These are phyloP conservation scores for Salix viminalis DNA, from an alignment of 345 rosid species.

Conservation along the genomic window DNA sequence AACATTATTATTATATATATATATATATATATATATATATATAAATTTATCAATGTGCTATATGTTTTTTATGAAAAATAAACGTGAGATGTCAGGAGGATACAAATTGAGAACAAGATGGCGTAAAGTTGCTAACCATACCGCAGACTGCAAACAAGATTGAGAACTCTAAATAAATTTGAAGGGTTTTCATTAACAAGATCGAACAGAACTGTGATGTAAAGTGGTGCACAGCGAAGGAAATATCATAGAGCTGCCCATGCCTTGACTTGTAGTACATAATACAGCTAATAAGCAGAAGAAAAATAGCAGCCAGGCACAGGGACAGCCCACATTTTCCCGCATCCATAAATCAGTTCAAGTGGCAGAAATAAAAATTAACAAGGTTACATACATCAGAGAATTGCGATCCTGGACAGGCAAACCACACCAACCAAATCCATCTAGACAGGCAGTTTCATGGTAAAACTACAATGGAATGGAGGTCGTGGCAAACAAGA, in stretches of 20 bases:
- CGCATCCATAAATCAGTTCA: constrained; percentile 10
- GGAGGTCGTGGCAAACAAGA: constrained; percentile 25
- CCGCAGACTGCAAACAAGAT: neutral
- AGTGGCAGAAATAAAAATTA: neutral
- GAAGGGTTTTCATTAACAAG: neutral
- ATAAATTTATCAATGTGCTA: no score
- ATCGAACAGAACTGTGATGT: neutral
- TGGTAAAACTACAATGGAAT: constrained; percentile 25
- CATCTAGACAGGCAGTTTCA: constrained; percentile 1
- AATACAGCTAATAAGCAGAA: neutral
- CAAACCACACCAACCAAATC: constrained; percentile 15
- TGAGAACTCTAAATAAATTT: neutral
- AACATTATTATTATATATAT: no score
- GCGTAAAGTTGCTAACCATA: neutral
- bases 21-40: no score
- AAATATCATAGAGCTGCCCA: neutral
- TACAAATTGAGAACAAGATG: no score
- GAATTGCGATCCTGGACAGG: constrained; percentile 5
- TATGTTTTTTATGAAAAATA: no score
- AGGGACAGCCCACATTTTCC: neutral
- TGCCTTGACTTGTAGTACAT: neutral
- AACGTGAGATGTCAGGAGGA: neutral
- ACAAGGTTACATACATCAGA: constrained; percentile 20
- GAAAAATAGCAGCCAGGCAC: constrained; percentile 4
- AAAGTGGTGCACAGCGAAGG: neutral